phyloP scores from a whole-genome alignment of 2,329 filamentous ascomycete genomes.

The Lomentospora prolificans region DNA sequence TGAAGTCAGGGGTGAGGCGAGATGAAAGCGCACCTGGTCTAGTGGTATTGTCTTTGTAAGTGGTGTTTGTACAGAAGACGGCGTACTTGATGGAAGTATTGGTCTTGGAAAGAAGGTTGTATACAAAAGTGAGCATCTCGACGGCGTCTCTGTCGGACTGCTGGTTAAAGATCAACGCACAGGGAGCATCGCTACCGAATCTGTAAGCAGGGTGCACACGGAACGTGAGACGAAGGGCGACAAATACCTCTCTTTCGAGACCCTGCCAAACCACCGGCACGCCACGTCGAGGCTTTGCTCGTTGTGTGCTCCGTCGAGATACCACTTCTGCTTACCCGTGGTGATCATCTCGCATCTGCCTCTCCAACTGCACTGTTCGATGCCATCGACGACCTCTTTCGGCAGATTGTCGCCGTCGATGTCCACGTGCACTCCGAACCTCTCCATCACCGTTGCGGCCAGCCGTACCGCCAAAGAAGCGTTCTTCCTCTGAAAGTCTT shows the following conservation, averaged over 20 bases:
- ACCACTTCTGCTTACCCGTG: conserved; percentile 59
- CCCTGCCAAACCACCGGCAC: conserved; percentile 66
- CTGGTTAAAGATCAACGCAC: conserved; percentile 81
- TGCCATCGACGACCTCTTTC: conserved; percentile 56
- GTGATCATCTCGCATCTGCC: conserved; percentile 59
- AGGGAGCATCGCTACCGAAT: conserved; percentile 20
- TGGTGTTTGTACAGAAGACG: conserved; percentile 74
- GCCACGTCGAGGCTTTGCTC: conserved; percentile 78
- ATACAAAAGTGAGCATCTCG: conserved; percentile 40
- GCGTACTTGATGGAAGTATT: conserved; percentile 54
- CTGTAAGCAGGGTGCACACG: too few species aligned
- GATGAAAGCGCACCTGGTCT: conserved; percentile 18
- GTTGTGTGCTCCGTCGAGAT: conserved; percentile 90
- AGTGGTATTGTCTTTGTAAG: conserved; percentile 41
- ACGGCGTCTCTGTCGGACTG: conserved; percentile 46
- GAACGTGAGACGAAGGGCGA: too few species aligned
- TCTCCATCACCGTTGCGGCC: conserved; percentile 37
- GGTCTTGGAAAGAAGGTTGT: conserved; percentile 23
- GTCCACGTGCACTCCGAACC: conserved; percentile 26
- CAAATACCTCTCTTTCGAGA: conserved; percentile 25
- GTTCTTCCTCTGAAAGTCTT: conserved; percentile 50
- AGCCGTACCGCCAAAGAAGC: conserved; percentile 42
- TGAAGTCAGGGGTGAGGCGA: not conserved
- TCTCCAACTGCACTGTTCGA: conserved; percentile 67
- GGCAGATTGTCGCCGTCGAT: conserved; percentile 34